Percentiles rank a stretch among this genome's conserved stretches.
Evolutionary conservation across 495 filamentous ascomycete species (phyloP).

Genomic region (Entonaema liquescens): DNA sequence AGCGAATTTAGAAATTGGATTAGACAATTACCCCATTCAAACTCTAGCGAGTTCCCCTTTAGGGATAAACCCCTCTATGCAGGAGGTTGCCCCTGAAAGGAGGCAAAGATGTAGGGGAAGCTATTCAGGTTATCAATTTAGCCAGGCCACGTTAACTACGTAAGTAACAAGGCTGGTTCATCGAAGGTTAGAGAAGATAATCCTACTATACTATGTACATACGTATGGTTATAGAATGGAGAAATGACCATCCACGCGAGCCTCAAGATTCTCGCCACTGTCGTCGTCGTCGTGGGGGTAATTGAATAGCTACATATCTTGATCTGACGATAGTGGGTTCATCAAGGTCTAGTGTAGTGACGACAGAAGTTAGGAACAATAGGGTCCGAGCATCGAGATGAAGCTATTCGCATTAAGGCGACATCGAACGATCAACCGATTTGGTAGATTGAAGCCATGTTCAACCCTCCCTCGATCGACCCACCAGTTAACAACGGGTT

Average conservation of each 20-base stretch:
- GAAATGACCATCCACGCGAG: constrained; percentile 17
- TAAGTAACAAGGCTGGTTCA: constrained; percentile 29
- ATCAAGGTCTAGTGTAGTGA: constrained; percentile 7
- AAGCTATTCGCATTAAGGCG: constrained; percentile 29
- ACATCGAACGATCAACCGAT: constrained; percentile 35
- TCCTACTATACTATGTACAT: background rate
- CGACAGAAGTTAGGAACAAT: constrained; percentile 10
- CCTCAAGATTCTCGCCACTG: background rate
- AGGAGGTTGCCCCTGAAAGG: constrained; percentile 33
- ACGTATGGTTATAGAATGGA: constrained; percentile 3
- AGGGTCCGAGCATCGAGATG: constrained; percentile 21
- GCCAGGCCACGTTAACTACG: constrained; percentile 10
- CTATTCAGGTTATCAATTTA: constrained; percentile 20
- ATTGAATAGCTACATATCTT: constrained; percentile 16
- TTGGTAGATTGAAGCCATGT: constrained; percentile 23
- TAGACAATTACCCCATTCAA: constrained; percentile 2
- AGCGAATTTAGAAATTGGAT: constrained; percentile 2
- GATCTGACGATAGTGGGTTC: constrained; percentile 37
- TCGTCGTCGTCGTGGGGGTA: background rate
- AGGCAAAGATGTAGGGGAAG: constrained; percentile 5
- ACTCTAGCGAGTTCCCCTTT: constrained; percentile 15
- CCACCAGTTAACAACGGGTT: constrained; percentile 21
- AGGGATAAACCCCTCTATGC: constrained; percentile 15
- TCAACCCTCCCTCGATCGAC: constrained; percentile 22
- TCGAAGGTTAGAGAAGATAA: constrained; percentile 28